Percentiles rank a stretch among this genome's conserved stretches.
These are phyloP conservation scores for Forsythia viridissima DNA, from an alignment of 257 asterid species.

Conservation along the genomic window DNA sequence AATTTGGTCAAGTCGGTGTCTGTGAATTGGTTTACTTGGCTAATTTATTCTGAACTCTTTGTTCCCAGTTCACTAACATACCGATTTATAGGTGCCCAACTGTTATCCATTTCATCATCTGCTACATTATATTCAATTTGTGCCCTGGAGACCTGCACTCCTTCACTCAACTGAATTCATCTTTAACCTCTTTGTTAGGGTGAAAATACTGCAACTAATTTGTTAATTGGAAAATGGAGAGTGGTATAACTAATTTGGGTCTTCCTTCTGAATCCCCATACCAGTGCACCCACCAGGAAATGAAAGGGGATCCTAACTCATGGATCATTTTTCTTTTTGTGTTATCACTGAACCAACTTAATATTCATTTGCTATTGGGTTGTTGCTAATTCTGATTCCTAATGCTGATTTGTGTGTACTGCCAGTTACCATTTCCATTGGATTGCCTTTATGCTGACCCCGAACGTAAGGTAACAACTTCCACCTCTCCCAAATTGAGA, in stretches of 20 bases:
- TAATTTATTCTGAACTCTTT: background rate
- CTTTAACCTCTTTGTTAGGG: background rate
- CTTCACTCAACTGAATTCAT: background rate
- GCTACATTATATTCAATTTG: background rate
- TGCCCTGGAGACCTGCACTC: background rate
- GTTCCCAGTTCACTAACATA: background rate
- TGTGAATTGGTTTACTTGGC: background rate
- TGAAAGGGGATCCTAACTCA: background rate
- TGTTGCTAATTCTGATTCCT: conserved; percentile 15
- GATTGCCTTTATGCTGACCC: conserved; percentile 90
- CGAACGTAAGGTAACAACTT: conserved; percentile 59
- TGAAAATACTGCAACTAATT: background rate
- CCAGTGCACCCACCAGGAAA: background rate
- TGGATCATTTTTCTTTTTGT: conserved; percentile 1
- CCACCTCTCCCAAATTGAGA: background rate
- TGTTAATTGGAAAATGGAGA: background rate
- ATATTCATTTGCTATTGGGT: conserved; percentile 5
- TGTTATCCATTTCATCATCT: background rate
- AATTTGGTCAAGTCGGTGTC: background rate
- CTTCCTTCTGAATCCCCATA: background rate
- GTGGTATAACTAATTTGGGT: background rate
- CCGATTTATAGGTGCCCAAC: background rate
- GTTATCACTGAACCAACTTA: background rate
- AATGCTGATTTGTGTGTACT: conserved; percentile 16
- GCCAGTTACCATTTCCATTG: conserved; percentile 79